Base-by-base conservation (phyloP, 331 rosid species). In the Prunus yedoensis region DNA sequence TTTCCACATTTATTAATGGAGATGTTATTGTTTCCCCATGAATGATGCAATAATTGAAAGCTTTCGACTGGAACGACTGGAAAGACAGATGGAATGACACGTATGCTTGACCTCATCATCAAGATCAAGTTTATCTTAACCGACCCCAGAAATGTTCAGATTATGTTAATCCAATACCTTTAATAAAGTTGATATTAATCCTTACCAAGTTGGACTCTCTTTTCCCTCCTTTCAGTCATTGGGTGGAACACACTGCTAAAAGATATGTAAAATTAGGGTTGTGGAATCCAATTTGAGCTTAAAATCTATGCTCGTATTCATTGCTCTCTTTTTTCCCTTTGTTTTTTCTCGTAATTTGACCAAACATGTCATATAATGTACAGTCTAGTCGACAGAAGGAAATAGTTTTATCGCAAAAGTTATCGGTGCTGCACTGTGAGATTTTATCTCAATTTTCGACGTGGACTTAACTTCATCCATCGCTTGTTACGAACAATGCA, bases 151-250 rank as follows among this genome's bases (percentile, higher is more conserved):
- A 79, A 77, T 75, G 50, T 77, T 81, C 41, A 58, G 84, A 83
- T 90, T 75, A 81, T 77, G 83, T 41, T 81, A 49, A 85, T 83
- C 85, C 80, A 35, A 66, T 67, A 71, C 28, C 87, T 74, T 83
- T 72, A 67, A 54, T 76, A 80, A 80, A 87, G 88, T 72, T 67
- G 70, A 79, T 72, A 58, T 58, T 53, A 73, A 78, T 66, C 47
- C 35, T 69, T 45, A 18, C 71, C 56, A 50, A 25, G 27, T 75
- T n/a, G 38, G 13, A 10, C 71, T 35, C 23, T 6, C 25, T 27
- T 7, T 68, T 6, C 8, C 18, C 60, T 57, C 9, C 32, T 67
- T 66, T 58, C 74, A 70, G 15, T 63, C 25, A 18, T 18, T 32
- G 11, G 50, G 50, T 17, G 52, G 70, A 65, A 41, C 70, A 35